Conservation (phyloP, 2,329 filamentous ascomycete species). For the Fusarium clavum region DNA sequence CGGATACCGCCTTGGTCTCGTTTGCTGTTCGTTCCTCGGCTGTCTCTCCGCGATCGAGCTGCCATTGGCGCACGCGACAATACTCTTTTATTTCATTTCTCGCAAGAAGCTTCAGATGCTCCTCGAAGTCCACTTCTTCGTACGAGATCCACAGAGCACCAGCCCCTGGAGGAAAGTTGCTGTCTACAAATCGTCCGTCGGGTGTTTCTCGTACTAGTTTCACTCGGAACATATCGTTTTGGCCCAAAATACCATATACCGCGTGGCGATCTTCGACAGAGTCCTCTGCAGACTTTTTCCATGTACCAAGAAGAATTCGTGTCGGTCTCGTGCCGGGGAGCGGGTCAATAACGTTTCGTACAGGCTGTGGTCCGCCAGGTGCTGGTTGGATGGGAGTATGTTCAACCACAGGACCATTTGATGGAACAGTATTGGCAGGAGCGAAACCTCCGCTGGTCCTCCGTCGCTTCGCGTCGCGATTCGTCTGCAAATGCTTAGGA, state of each 20-base stretch:
- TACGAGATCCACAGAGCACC: conserved; percentile 72
- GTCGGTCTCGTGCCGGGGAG: conserved; percentile 67
- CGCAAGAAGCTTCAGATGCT: conserved; percentile 63
- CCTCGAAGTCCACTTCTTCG: conserved; percentile 70
- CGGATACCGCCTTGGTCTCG: conserved; percentile 62
- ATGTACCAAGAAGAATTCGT: conserved; percentile 68
- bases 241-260: conserved; percentile 70
- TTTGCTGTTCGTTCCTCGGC: conserved; percentile 62
- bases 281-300: conserved; percentile 64
- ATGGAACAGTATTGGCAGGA: conserved; percentile 49
- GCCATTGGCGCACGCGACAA: conserved; percentile 69
- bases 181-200: conserved; percentile 67
- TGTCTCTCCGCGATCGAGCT: conserved; percentile 66
- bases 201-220: conserved; percentile 71
- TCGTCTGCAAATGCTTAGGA: conserved; percentile 57
- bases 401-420: conserved; percentile 39
- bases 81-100: conserved; percentile 72
- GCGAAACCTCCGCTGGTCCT: conserved; percentile 55
- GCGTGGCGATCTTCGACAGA: conserved; percentile 66
- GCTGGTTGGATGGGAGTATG: conserved; percentile 41
- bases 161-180: conserved; percentile 70
- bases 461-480: conserved; percentile 61
- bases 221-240: conserved; percentile 73
- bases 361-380: conserved; percentile 34
- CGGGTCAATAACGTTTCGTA: conserved; percentile 51